Evolutionary conservation across 176 grass and related monocot species (phyloP), one percentile per base, ranked within the genome.

Genomic region (Thalia dealbata): DNA sequence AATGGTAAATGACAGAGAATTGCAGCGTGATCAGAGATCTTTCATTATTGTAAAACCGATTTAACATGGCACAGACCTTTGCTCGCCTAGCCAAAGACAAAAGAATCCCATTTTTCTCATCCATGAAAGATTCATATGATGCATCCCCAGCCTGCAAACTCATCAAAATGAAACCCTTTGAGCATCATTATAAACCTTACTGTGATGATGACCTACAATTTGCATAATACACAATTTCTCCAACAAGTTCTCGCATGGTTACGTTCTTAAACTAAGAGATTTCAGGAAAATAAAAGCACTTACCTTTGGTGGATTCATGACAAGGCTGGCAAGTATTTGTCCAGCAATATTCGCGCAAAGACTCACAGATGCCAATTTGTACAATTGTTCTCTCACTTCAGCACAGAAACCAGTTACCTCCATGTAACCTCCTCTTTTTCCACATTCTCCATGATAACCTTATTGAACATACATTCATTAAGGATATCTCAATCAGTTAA

Each of bases 271-370:
- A 56, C 21, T 56, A 56, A 56, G 3, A 56, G 3, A 6, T 63
- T 63, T 15, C 23, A 63, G 12, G 25, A 14, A 29, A 13, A 41
- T 19, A 10, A 2, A 23, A 9, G 38, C 14, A 71, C 62, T 88
- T 65, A 99, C 95, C 87, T 99, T 93, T 74, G 95, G 95, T 75
- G 95, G 83, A 85, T 93, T 99, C 95, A 99, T 99, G 63, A 99
- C 80, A 50, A 99, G 95, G 76, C 90, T 93, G 61, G 79, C 70
- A 22, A 99, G 85, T 83, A 99, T 93, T 82, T 99, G 95, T 38
- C 95, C 90, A 7, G 95, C 88, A 35, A 99, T 76, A 23, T 99
- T 93, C 26, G 87, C 91, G 73, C 95, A 99, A 11, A 99, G 84
- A 80, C 93, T 99, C 74, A 99, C 90, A 65, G 90, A 91, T 82